Evolutionary conservation across 2,329 filamentous ascomycete genomes (phyloP).

Genomic region (Diaporthe sp.): DNA sequence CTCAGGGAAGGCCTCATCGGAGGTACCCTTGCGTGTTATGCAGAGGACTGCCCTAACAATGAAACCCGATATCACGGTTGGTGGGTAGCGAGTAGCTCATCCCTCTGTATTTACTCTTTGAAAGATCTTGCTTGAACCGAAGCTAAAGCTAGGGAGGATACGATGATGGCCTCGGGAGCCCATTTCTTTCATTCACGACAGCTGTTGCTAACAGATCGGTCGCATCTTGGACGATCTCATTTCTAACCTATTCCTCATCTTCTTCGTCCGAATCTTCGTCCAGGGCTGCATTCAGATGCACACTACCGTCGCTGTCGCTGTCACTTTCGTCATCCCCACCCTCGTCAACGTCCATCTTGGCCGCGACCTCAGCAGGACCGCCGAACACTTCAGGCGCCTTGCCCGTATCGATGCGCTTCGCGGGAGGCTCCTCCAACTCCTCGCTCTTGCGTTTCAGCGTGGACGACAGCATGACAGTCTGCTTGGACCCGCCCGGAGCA

Average conservation of each 20-base stretch:
- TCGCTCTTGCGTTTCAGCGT: constrained; percentile 60
- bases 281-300: constrained; percentile 72
- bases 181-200: background rate
- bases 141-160: too few species aligned
- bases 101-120: background rate
- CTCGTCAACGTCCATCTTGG: constrained; percentile 38
- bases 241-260: constrained; percentile 46
- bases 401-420: constrained; percentile 42
- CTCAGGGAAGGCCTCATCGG: background rate
- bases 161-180: background rate
- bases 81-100: background rate
- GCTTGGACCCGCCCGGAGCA: background rate
- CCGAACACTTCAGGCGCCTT: constrained; percentile 42
- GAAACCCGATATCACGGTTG: background rate
- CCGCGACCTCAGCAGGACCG: background rate
- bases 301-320: constrained; percentile 65
- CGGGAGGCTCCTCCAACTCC: constrained; percentile 52
- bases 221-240: constrained; percentile 2
- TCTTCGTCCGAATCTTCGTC: constrained; percentile 65
- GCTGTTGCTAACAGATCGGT: background rate
- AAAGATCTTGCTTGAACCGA: background rate
- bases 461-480: constrained; percentile 41
- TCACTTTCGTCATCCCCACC: constrained; percentile 57
- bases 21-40: background rate
- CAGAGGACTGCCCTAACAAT: background rate